These are phyloP conservation scores for Sapria himalayana DNA, from an alignment of 345 rosid species.

Conservation along the genomic window DNA sequence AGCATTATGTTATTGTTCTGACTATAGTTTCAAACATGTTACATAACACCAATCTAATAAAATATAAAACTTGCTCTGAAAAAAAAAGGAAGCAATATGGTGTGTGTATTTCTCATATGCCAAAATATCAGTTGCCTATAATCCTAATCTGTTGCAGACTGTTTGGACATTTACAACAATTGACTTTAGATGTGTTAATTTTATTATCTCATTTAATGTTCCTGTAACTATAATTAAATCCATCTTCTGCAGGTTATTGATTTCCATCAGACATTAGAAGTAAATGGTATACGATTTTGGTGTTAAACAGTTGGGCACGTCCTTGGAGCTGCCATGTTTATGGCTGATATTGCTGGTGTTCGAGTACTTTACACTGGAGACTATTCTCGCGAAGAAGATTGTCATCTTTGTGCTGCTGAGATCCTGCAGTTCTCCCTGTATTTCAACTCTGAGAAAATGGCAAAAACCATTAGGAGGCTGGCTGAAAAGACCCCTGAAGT, in stretches of 20 bases:
- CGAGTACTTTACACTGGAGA: slow-evolving; percentile 89
- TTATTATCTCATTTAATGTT: not conserved
- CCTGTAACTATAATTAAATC: not conserved
- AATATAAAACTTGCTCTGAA: not conserved
- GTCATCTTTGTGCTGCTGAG: slow-evolving; percentile 93
- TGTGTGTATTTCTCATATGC: not conserved
- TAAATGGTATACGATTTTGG: slow-evolving; percentile 85
- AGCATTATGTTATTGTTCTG: too few relatives aligned
- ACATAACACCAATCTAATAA: too few relatives aligned
- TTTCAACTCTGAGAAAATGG: slow-evolving; percentile 82
- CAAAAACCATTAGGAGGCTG: slow-evolving; percentile 65
- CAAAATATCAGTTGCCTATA: not conserved
- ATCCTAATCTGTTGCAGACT: too few relatives aligned
- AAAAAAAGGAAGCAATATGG: not conserved
- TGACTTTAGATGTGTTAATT: too few relatives aligned
- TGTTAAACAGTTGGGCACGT: slow-evolving; percentile 97
- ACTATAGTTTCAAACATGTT: too few relatives aligned
- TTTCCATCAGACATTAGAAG: slow-evolving; percentile 83
- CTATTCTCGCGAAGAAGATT: slow-evolving; percentile 84
- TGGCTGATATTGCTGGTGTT: slow-evolving; percentile 91
- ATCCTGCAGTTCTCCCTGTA: slow-evolving; percentile 88
- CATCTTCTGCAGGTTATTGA: slow-evolving; percentile 41
- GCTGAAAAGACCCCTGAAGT: slow-evolving; percentile 69
- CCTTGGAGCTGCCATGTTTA: slow-evolving; percentile 97
- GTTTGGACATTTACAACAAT: too few relatives aligned